Base-by-base conservation (phyloP, 257 asterid genomes). In the Scutellaria minor region DNA sequence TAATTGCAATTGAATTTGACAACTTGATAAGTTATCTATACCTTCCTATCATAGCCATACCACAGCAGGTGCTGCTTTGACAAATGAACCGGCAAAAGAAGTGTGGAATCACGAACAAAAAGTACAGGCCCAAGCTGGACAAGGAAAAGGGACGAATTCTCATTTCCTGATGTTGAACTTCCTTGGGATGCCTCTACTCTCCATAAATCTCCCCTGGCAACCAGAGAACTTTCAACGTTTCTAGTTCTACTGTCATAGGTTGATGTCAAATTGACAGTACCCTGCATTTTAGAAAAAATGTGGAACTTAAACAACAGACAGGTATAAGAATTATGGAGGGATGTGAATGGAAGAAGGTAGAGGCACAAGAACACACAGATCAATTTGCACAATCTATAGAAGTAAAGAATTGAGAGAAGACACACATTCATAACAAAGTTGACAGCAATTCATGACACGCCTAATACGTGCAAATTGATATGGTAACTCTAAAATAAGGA, bases 11-110 rank as follows among this genome's bases (percentile, higher is more conserved):
- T 41, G 41, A 41, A 54, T 48, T 18, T 35, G 22, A 41, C 53
- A 45, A 45, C 64, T 51, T 9, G 54, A 70, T 40, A 47, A 75
- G 31, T 22, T 53, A 9, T 39, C 3, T 86, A 48, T 85, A 95
- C 99, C 99, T 95, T 95, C 79, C 96, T 84, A 76, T 95, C 99
- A 45, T 95, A 95, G 39, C 99, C 99, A 83, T 95, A 95, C 99
- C 99, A 95, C 82, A 95, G 92, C 79, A 95, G 76, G 81, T 90
- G 96, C 77, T 90, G 98, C 80, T 95, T 90, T 48, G 99, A 92
- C 85, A 90, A 81, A 83, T 95, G 97, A 63, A 95, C 84, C 13
- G 99, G 99, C 82, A 95, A 85, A 56, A 95, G 96, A 75, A 95
- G 93, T 0, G 99, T 95, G n/a, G 99, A 95, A 86, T 95, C 98